These are phyloP conservation scores for Cyberlindnera veronae DNA, from an alignment of 805 yeast genomes.

Conservation along the genomic window DNA sequence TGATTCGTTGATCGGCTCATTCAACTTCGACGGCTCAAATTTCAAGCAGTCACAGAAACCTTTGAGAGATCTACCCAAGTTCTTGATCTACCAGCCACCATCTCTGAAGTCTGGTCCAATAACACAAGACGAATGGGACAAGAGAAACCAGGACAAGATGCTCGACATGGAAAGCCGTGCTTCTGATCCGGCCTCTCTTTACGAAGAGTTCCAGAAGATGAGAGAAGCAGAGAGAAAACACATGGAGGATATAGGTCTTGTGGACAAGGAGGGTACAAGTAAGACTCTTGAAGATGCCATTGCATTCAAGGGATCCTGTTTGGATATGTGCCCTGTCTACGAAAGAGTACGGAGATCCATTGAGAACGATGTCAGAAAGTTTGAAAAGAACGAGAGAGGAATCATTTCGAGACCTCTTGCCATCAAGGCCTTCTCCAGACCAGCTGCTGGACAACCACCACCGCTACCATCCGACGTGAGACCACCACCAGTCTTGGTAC, in stretches of 20 bases:
- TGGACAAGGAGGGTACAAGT: conserved; percentile 80
- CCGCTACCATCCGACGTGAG: conserved; percentile 97
- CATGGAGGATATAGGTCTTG: conserved; percentile 80
- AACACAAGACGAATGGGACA: conserved; percentile 62
- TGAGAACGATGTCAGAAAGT: conserved; percentile 78
- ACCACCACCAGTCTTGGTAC: conserved; percentile 73
- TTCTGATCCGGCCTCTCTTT: conserved; percentile 64
- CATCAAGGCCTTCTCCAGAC: conserved; percentile 89
- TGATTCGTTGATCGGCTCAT: conserved; percentile 25
- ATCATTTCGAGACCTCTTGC: conserved; percentile 60
- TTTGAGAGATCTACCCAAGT: conserved; percentile 33
- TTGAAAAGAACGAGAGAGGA: conserved; percentile 64
- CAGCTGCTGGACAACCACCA: conserved; percentile 98
- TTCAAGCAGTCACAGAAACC: conserved; percentile 1
- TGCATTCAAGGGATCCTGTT: conserved; percentile 80
- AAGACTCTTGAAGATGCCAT: conserved; percentile 89
- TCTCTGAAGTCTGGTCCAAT: conserved; percentile 29
- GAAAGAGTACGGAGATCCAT: conserved; percentile 85
- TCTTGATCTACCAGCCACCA: conserved; percentile 35
- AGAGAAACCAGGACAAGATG: conserved; percentile 64
- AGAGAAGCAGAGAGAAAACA: conserved; percentile 69
- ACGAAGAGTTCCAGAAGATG: conserved; percentile 70
- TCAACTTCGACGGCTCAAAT: conserved; percentile 12
- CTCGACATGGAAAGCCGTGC: conserved; percentile 44
- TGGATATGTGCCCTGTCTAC: conserved; percentile 92